Base-by-base conservation (phyloP, 1,284 basidiomycete genomes). In the Fomitopsis palustris region DNA sequence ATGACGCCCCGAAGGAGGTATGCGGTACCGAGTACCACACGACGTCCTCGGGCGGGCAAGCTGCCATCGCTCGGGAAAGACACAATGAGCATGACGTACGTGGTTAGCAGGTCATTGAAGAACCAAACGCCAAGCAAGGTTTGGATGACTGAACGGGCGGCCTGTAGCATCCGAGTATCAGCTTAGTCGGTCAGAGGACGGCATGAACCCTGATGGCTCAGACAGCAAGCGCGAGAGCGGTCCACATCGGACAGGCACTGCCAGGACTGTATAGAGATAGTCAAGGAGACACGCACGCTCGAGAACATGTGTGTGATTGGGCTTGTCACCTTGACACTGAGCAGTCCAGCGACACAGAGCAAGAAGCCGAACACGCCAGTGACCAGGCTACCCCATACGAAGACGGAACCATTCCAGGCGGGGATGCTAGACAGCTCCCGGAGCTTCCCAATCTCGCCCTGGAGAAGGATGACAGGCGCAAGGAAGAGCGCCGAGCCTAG, bases 231-330 rank as follows among this genome's bases (percentile, higher is more conserved):
- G 14, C 45, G n/a, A 27, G 25, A 47, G 23, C 10, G 10, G 45
- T 16, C 25, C 16, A 6, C 5, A 29, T 47, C 25, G 45, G 38
- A 33, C 35, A 56, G 25, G 52, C 42, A 53, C 31, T n/a, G 42
- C n/a, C 56, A 45, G 45, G 23, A 23, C 41, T 10, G 39, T 19
- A 41, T 12, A 57, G 37, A 43, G 23, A 58, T 53, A 58, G 55
- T 55, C 55, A 23, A 61, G 58, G 41, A 55, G 17, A 49, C 23
- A 79, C 84, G 71, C 66, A 88, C 87, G 66, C 85, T 86, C 19
- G 84, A 86, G 72, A 89, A 87, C 87, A 90, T 90, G 69, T 88
- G 87, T 1, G 87, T 88, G 58, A 89, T 78, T 6, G 87, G 87
- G 64, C 84, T 86, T 14, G 87, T 89, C 53, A 88, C 79, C 67